A percentile compares a stretch with the other conserved stretches of the same genome.
Conservation (phyloP, 768 basidiomycete genomes). For the Candolleomyces aberdarensis region DNA sequence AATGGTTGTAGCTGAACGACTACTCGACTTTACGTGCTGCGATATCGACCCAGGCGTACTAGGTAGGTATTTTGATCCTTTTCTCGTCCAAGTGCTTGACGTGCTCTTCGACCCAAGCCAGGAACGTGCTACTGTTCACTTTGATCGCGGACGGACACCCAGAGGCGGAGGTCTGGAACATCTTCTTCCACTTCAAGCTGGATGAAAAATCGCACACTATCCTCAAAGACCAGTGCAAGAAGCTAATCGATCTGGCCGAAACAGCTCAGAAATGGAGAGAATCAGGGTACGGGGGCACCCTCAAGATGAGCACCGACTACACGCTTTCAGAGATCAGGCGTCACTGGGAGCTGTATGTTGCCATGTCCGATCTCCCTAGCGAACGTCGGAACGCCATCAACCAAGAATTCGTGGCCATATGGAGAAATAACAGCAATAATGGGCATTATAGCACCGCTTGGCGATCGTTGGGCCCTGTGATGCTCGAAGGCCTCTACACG, state of each 20-base stretch:
- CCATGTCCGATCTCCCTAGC: slow-evolving; percentile 14
- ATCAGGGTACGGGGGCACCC: slow-evolving; percentile 35
- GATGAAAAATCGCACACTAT: slow-evolving; percentile 30
- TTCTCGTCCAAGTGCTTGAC: not conserved
- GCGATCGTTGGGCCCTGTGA: slow-evolving; percentile 37
- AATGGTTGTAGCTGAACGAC: slow-evolving; percentile 20
- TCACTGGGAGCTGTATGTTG: slow-evolving; percentile 37
- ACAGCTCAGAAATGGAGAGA: slow-evolving; percentile 14
- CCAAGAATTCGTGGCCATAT: slow-evolving; percentile 1
- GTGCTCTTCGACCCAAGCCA: slow-evolving; percentile 28
- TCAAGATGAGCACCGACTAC: slow-evolving; percentile 33
- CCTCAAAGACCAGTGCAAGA: slow-evolving; percentile 37
- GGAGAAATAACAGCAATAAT: not conserved
- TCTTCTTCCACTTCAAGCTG: slow-evolving; percentile 48
- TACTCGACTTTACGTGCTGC: slow-evolving; percentile 48
- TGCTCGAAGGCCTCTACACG: slow-evolving; percentile 11
- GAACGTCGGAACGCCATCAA: slow-evolving; percentile 17
- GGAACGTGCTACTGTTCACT: slow-evolving; percentile 46
- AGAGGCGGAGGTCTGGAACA: slow-evolving; percentile 31
- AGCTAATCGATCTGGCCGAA: slow-evolving; percentile 29
- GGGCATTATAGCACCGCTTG: slow-evolving; percentile 6
- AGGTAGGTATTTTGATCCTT: slow-evolving; percentile 25
- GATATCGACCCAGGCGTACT: slow-evolving; percentile 47
- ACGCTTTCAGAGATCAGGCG: slow-evolving; percentile 38
- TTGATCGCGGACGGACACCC: slow-evolving; percentile 32